phyloP scores from a whole-genome alignment of 306 rosid species.

The Trifolium fragiferum region DNA sequence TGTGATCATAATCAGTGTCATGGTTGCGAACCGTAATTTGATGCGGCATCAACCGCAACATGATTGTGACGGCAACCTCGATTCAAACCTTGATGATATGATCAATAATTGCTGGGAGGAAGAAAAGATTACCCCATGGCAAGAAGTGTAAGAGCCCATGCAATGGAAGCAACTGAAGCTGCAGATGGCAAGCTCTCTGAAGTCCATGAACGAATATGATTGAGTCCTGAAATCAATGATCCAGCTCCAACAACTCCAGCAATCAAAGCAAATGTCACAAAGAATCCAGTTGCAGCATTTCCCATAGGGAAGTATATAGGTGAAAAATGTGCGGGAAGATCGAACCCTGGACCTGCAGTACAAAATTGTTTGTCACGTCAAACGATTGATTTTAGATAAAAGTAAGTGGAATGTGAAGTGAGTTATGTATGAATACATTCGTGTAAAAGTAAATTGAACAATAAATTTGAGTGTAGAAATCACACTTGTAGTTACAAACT shows the following conservation, averaged over 20 bases:
- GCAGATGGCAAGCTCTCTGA: slow-evolving; percentile 84
- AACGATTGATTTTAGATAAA: too few relatives aligned
- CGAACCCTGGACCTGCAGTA: slow-evolving; percentile 69
- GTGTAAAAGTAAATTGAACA: too few relatives aligned
- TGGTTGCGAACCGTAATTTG: not conserved
- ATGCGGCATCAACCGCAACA: not conserved
- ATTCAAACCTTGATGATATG: not conserved
- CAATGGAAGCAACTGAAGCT: slow-evolving; percentile 72
- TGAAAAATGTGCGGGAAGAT: slow-evolving; percentile 87
- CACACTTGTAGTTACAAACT: not conserved
- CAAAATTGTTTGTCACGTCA: slow-evolving; percentile 34
- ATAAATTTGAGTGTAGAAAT: too few relatives aligned
- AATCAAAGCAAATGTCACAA: slow-evolving; percentile 76
- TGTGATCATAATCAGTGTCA: not conserved
- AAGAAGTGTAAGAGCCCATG: slow-evolving; percentile 90
- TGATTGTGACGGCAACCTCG: not conserved
- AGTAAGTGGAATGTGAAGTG: too few relatives aligned
- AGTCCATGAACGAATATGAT: slow-evolving; percentile 83
- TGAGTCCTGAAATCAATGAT: slow-evolving; percentile 67
- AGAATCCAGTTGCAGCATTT: slow-evolving; percentile 97
- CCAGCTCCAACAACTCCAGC: slow-evolving; percentile 93
- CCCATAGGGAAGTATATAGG: slow-evolving; percentile 96
- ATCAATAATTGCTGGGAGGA: not conserved
- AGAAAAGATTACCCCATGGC: slow-evolving; percentile 80
- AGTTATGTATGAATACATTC: too few relatives aligned